Conservation (phyloP, 23 red algal species). For the Chondrus crispus region DNA sequence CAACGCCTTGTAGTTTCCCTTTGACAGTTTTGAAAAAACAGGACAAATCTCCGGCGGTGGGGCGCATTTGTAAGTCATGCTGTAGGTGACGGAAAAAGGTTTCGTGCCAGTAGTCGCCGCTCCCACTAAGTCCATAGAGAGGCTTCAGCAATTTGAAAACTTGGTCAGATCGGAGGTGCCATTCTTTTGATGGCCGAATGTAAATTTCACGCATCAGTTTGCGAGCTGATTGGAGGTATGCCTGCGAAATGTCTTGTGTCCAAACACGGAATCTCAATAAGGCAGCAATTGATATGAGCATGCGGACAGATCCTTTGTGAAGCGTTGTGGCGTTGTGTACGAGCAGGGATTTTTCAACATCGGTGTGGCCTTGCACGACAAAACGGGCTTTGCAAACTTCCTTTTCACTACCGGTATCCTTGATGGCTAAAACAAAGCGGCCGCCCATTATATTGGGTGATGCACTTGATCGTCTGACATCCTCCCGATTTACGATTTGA, state of each 20-base stretch:
- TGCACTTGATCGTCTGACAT: neutral
- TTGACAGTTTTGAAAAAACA: neutral
- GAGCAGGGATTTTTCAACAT: neutral
- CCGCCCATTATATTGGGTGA: neutral
- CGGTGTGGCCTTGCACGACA: slow-evolving; percentile 4
- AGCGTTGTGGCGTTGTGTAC: neutral
- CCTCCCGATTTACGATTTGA: neutral
- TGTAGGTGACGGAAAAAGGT: neutral
- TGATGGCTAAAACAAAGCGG: slow-evolving; percentile 3
- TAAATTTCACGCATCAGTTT: slow-evolving; percentile 15
- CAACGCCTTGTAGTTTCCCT: slow-evolving; percentile 8
- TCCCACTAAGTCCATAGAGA: slow-evolving; percentile 12
- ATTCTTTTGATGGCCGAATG: neutral
- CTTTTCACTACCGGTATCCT: neutral
- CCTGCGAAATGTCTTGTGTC: neutral
- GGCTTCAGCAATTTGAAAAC: neutral
- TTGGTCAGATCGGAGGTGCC: neutral
- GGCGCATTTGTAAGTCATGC: slow-evolving; percentile 18
- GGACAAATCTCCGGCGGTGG: neutral
- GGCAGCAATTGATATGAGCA: neutral
- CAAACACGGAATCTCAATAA: neutral
- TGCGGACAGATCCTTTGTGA: neutral
- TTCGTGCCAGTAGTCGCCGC: slow-evolving; percentile 30
- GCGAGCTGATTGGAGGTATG: neutral
- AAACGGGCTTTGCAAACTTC: neutral